Evolutionary conservation across 768 basidiomycete species (phyloP).

Genomic region (Neoboletus subvelutipes): DNA sequence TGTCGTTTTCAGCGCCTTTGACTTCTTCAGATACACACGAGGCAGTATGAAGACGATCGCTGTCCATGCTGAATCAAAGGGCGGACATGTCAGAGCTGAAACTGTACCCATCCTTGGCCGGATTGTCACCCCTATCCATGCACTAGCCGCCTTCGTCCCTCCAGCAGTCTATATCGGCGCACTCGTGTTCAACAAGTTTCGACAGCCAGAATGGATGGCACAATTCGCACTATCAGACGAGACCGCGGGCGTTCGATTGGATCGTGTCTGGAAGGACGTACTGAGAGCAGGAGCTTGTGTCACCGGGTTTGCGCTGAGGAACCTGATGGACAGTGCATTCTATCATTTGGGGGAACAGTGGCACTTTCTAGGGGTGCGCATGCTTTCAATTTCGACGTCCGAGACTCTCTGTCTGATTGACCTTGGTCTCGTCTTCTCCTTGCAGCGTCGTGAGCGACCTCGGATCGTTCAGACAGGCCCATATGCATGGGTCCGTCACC

Average conservation of each 20-base stretch:
- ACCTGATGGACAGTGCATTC: not conserved
- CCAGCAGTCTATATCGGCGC: constrained; percentile 22
- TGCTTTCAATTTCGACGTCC: not conserved
- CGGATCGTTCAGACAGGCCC: constrained; percentile 31
- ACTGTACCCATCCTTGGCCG: constrained; percentile 13
- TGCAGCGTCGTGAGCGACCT: constrained; percentile 25
- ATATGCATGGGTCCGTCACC: constrained; percentile 33
- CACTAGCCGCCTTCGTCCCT: constrained; percentile 8
- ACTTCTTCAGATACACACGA: constrained; percentile 1
- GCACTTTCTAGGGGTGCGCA: constrained; percentile 23
- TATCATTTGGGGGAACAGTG: constrained; percentile 23
- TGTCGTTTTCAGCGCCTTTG: constrained; percentile 1
- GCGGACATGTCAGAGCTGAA: constrained; percentile 11
- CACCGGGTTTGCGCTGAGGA: not conserved
- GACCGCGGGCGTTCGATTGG: not conserved
- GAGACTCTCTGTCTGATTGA: not conserved
- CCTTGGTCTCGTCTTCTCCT: not conserved
- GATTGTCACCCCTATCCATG: constrained; percentile 22
- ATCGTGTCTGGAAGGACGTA: constrained; percentile 6
- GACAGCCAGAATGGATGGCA: constrained; percentile 29
- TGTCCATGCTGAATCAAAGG: constrained; percentile 6
- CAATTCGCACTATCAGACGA: constrained; percentile 13
- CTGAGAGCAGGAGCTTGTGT: constrained; percentile 20
- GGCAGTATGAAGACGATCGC: not conserved
- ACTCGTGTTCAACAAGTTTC: constrained; percentile 21